Base-by-base conservation (phyloP, 352 stramenopile genomes). In the Pythium phragmitis region DNA sequence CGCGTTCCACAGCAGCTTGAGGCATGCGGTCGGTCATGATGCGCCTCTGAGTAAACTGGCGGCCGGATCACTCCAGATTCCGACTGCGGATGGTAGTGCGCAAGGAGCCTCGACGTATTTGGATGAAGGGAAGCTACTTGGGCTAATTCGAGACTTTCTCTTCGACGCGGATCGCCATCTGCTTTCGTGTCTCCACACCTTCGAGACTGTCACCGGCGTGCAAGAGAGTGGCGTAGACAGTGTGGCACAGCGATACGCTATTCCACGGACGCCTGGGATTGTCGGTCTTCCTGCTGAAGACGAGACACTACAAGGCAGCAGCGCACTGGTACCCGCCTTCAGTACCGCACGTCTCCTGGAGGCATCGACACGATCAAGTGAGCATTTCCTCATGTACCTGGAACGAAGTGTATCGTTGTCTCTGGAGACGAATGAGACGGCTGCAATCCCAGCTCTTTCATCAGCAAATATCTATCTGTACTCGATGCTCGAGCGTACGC, bases 311-410 rank as follows among this genome's bases (percentile, higher is more conserved):
- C 14, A 21, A 17, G 49, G 79, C 30, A 73, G 74, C 57, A 69
- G 30, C 2, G 16, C 50, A 8, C 51, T 92, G n/a, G 65, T 91
- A 19, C 86, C 87, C 23, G 80, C 87, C n/a, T 96, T 96, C 53
- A 96, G 87, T 53, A 93, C 87, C 4, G 80, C 86, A 9, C 79
- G 87, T 23, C 67, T 96, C 23, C 54, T 96, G 11, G 78, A 80
- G 14, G 79, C 75, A 19, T 82, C 85, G 8, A 89, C 79, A 37
- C 60, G 83, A 28, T 85, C 77, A 17, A 88, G 80, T 17, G 85
- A 94, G 26, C 84, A 90, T 61, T 96, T 94, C 43, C 57, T 96
- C 19, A 93, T 96, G 80, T 94, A 94, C 69, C 54, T 96, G 26
- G 81, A 94, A 52, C 37, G 65, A 14, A 55, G 49, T 62, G 14